Evolutionary conservation across 1,284 basidiomycete species (phyloP).

Genomic region (Vanrija humicola): DNA sequence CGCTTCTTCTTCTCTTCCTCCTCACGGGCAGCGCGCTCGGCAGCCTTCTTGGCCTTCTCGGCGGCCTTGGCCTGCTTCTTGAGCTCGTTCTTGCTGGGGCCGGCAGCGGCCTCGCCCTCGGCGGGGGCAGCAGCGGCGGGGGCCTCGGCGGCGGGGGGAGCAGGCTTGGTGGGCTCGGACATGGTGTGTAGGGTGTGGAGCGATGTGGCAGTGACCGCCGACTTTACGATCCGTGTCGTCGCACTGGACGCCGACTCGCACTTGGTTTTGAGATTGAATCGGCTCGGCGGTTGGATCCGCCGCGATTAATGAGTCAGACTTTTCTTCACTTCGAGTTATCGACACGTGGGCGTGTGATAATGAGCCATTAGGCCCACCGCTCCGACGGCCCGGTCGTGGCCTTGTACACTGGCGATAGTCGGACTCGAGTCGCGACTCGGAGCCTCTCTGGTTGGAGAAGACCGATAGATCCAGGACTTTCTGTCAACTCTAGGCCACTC

Average conservation of each 20-base stretch:
- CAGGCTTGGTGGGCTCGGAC: slow-evolving; percentile 20
- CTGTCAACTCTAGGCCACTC: too few species aligned
- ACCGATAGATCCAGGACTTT: too few species aligned
- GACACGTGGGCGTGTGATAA: too few species aligned
- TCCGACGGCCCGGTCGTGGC: too few species aligned
- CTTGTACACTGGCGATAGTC: too few species aligned
- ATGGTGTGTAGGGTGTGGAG: slow-evolving; percentile 8
- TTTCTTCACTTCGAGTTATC: too few species aligned
- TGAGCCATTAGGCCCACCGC: too few species aligned
- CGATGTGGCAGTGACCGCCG: background rate
- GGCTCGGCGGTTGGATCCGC: background rate
- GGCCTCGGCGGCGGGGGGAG: slow-evolving; percentile 8
- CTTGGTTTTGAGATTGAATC: background rate
- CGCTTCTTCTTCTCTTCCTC: slow-evolving; percentile 71
- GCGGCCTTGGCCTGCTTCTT: slow-evolving; percentile 91
- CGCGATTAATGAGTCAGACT: too few species aligned
- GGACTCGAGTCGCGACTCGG: too few species aligned
- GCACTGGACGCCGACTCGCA: background rate
- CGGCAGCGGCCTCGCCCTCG: slow-evolving; percentile 24
- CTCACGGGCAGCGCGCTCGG: slow-evolving; percentile 73
- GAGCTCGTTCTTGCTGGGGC: slow-evolving; percentile 79
- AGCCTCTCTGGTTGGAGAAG: too few species aligned
- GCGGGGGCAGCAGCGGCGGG: slow-evolving; percentile 11
- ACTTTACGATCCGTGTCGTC: background rate
- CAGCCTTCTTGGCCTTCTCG: slow-evolving; percentile 88